A percentile compares a stretch with the other conserved stretches of the same genome.
phyloP scores from a whole-genome alignment of 805 yeast species.

The Ogataea thermomethanolica region DNA sequence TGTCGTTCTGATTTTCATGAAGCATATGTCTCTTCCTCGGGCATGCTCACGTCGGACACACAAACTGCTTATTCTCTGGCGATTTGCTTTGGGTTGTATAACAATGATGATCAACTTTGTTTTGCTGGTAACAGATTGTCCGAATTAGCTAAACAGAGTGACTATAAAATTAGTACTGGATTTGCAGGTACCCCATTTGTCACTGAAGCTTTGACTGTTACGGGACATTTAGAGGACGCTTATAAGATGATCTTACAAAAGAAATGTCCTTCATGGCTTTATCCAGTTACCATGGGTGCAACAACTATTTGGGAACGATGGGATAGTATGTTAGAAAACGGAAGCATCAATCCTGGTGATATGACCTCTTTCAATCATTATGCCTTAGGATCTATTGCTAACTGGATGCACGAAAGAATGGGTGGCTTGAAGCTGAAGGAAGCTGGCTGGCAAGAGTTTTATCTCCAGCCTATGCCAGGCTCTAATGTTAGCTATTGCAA shows the following conservation, averaged over 20 bases:
- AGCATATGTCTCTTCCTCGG: conserved; percentile 19
- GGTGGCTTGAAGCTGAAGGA: conserved; percentile 18
- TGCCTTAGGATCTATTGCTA: conserved; percentile 24
- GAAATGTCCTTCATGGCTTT: conserved; percentile 27
- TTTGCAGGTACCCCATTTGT: conserved; percentile 30
- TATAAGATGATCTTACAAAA: conserved; percentile 23
- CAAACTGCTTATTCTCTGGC: conserved; percentile 27
- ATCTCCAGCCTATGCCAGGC: conserved; percentile 14
- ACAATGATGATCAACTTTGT: conserved; percentile 11
- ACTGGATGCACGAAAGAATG: conserved; percentile 19
- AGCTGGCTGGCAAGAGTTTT: conserved; percentile 20
- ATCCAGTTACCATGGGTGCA: conserved; percentile 30
- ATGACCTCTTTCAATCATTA: conserved; percentile 32
- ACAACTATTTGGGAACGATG: conserved; percentile 31
- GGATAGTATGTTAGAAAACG: conserved; percentile 29
- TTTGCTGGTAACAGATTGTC: conserved; percentile 21
- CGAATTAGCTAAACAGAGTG: conserved; percentile 6
- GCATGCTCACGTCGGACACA: conserved; percentile 20
- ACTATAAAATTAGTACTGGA: conserved; percentile 24
- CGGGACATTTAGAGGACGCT: conserved; percentile 23
- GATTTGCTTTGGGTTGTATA: conserved; percentile 18
- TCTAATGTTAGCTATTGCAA: conserved; percentile 10
- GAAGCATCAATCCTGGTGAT: conserved; percentile 26
- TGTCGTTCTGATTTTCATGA: conserved; percentile 18
- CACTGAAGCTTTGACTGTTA: conserved; percentile 20